Percentiles rank a stretch among this genome's conserved stretches.
Conservation (phyloP, 768 basidiomycete genomes). For the Fomitopsis serialis region DNA sequence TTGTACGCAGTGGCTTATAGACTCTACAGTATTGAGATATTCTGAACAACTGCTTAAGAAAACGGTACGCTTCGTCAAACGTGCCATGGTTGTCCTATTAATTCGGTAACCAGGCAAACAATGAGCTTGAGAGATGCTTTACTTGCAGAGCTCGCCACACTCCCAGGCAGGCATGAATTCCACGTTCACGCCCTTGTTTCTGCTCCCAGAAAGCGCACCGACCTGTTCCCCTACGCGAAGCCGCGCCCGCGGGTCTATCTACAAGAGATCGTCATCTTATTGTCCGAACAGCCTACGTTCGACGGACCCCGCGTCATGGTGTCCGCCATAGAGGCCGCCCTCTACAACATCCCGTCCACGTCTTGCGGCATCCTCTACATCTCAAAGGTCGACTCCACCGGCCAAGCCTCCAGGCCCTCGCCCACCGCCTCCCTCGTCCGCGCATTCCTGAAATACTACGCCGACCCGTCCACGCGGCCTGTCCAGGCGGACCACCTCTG, state of each 20-base stretch:
- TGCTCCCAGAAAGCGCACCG: slow-evolving; percentile 56
- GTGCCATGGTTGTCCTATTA: not conserved
- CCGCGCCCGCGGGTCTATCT: slow-evolving; percentile 62
- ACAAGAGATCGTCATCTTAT: slow-evolving; percentile 73
- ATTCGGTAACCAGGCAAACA: not conserved
- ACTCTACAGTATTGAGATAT: too few relatives aligned
- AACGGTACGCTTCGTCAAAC: too few relatives aligned
- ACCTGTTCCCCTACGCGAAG: slow-evolving; percentile 70
- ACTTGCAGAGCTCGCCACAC: slow-evolving; percentile 43
- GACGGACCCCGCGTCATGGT: slow-evolving; percentile 58
- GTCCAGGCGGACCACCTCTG: slow-evolving; percentile 53
- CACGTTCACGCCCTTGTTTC: slow-evolving; percentile 75
- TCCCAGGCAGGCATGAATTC: slow-evolving; percentile 68
- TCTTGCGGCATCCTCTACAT: slow-evolving; percentile 76
- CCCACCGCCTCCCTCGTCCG: slow-evolving; percentile 68
- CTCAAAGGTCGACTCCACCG: slow-evolving; percentile 92
- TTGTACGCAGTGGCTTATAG: too few relatives aligned
- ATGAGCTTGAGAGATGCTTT: slow-evolving; percentile 55
- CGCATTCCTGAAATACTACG: slow-evolving; percentile 60
- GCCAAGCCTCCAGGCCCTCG: slow-evolving; percentile 57
- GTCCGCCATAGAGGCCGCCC: slow-evolving; percentile 69
- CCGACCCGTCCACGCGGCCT: slow-evolving; percentile 58
- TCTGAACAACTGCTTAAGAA: too few relatives aligned
- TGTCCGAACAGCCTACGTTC: slow-evolving; percentile 54
- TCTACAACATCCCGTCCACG: slow-evolving; percentile 72